Evolutionary conservation across 2,329 filamentous ascomycete genomes (phyloP).

Genomic region (Blastomyces gilchristii): DNA sequence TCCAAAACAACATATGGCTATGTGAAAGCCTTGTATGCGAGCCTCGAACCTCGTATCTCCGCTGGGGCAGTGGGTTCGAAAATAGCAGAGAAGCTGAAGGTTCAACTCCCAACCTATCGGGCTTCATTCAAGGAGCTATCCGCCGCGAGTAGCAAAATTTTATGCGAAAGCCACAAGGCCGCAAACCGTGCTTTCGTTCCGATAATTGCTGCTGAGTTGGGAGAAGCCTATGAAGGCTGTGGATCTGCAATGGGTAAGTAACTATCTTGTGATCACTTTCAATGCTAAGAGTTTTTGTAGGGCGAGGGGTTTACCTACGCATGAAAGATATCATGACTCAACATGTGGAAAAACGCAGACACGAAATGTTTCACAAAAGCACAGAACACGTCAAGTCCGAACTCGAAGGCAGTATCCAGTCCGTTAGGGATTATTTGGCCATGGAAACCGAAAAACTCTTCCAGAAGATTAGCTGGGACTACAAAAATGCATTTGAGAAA

Average conservation of each 20-base stretch:
- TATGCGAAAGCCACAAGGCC: conserved; percentile 27
- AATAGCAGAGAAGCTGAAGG: not conserved
- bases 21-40: not conserved
- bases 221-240: conserved; percentile 38
- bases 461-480: conserved; percentile 1
- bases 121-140: conserved; percentile 30
- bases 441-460: not conserved
- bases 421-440: not conserved
- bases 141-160: not conserved
- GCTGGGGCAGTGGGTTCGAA: not conserved
- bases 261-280: not conserved
- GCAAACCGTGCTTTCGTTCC: conserved; percentile 47
- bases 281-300: not conserved
- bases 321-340: conserved; percentile 6
- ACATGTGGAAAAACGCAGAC: not conserved
- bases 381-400: not conserved
- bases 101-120: not conserved
- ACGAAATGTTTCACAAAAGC: conserved; percentile 3
- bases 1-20: not conserved
- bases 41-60: too few relatives aligned
- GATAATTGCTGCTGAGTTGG: conserved; percentile 38
- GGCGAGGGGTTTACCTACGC: not conserved
- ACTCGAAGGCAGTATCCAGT: not conserved
- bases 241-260: conserved; percentile 30
- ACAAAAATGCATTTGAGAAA: not conserved